Evolutionary conservation across 768 basidiomycete species (phyloP), one percentile per base, ranked within the genome.

Genomic region (Mycena galericulata): DNA sequence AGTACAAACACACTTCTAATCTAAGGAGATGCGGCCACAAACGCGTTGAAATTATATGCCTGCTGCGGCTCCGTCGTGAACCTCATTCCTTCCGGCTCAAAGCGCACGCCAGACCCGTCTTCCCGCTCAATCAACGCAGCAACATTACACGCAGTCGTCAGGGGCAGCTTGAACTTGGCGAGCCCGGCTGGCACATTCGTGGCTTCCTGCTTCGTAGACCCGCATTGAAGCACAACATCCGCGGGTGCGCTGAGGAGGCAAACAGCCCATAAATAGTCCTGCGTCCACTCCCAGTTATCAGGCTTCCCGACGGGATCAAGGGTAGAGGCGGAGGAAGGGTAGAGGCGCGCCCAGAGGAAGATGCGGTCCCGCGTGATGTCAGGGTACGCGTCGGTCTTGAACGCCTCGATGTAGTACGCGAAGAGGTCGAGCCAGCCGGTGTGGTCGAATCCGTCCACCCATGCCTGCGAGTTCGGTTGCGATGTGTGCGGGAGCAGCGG

Each of bases 1-100:
- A 36, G 6, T 36, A 36, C 6, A 36, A 36, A 36, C 14, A 36
- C 34, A 36, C 34, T 36, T n/a, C n/a, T n/a, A n/a, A n/a, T n/a
- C 47, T 58, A 71, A 47, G 72, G 53, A 26, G 80, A 83, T 68
- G 78, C 80, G 0, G 83, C 82, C 27, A 90, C 89, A 63, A 86
- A 86, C 9, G 83, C 89, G 72, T 92, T 93, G 77, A 87, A 92
- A 71, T 92, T 93, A 76, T 92, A 92, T 17, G 79, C 79, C 32
- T 80, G 62, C 10, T 90, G 90, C 9, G 79, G 71, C 27, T 46
- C 54, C 30, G 79, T 77, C 15, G 80, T 77, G 75, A 88, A 92
- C 24, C 65, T 73, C 72, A 87, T 90, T 34, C 80, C 82, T 12
- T 73, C 29, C 0, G 91, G 85, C 27, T 77, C 73, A 70, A 89